Percentiles rank a stretch among this genome's conserved stretches.
Conservation (phyloP, 2,329 filamentous ascomycete species). For the Geosmithia morbida region DNA sequence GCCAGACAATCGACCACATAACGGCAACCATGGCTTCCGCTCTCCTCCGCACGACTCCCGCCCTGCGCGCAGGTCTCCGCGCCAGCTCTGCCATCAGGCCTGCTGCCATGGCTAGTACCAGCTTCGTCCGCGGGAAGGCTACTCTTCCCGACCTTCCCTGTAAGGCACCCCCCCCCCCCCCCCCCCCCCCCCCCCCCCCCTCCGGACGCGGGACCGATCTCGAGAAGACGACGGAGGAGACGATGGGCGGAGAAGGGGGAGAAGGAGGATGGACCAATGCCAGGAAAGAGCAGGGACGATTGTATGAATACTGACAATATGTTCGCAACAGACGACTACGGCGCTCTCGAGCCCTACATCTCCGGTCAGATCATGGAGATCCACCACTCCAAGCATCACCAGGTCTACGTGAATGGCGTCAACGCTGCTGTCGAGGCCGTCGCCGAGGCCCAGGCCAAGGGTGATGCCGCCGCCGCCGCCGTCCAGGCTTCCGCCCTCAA, state of each 20-base stretch:
- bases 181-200: too few relatives aligned
- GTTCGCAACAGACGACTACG: slow-evolving; percentile 66
- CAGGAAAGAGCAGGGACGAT: background rate
- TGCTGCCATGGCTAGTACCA: slow-evolving; percentile 56
- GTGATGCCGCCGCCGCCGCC: slow-evolving; percentile 37
- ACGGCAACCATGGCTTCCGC: slow-evolving; percentile 54
- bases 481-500: slow-evolving; percentile 43
- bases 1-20: background rate
- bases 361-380: slow-evolving; percentile 93
- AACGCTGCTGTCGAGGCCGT: slow-evolving; percentile 67
- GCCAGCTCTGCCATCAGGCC: slow-evolving; percentile 46
- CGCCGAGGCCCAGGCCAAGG: slow-evolving; percentile 47
- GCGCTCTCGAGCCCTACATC: slow-evolving; percentile 74
- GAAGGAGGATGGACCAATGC: too few relatives aligned
- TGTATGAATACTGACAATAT: background rate
- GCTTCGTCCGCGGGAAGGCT: slow-evolving; percentile 74
- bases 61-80: slow-evolving; percentile 57
- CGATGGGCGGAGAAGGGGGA: too few relatives aligned
- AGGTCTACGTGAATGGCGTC: slow-evolving; percentile 83
- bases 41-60: slow-evolving; percentile 56
- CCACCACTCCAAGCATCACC: slow-evolving; percentile 88
- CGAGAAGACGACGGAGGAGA: background rate
- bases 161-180: too few relatives aligned
- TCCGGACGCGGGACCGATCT: too few relatives aligned
- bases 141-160: slow-evolving; percentile 78